Base-by-base conservation (phyloP, 768 basidiomycete genomes). In the Pleurotus tuoliensis region DNA sequence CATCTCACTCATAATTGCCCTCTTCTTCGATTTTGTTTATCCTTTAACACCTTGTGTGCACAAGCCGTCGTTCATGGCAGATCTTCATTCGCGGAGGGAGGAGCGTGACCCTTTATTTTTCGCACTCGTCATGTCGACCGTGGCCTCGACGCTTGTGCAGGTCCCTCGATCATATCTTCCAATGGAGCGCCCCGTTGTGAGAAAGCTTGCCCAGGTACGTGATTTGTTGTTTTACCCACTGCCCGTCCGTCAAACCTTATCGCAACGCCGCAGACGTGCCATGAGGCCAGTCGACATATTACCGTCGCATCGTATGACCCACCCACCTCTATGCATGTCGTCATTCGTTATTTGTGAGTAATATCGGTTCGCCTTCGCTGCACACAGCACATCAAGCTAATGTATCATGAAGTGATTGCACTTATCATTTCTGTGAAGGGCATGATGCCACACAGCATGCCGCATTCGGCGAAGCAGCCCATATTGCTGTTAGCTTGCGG, bases 21-120 rank as follows among this genome's bases (percentile, higher is more conserved):
- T 95, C 11, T 97, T 93, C 74, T 96, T 95, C 67, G 94, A 95
- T 69, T 96, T 92, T 67, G 91, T 95, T 47, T 94, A 94, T 69
- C 89, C 91, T 7, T 79, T 96, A 30, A 95, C 91, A 7, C 94
- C 94, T 4, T 93, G 90, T 69, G 74, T 97, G 44, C 94, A 97
- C 73, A 90, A 89, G 66, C 92, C 92, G 24, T 90, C 89, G 1
- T 94, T 94, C 69, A 87, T 93, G 83, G 87, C 90, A n/a, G 94
- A 94, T 72, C 76, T 97, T 27, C 84, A 87, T 60, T 76, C 83
- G 0, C 82, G 82, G 43, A 72, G 91, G 57, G 94, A 95, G 72
- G 92, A 94, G 66, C 82, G 84, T 16, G 90, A 95, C 63, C 92
- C 92, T 24, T 82, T 95, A 39, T 96, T 94, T 76, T 94, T 92